Base-by-base conservation (phyloP, 441 rosid species). In the Aquilaria agallochum region DNA sequence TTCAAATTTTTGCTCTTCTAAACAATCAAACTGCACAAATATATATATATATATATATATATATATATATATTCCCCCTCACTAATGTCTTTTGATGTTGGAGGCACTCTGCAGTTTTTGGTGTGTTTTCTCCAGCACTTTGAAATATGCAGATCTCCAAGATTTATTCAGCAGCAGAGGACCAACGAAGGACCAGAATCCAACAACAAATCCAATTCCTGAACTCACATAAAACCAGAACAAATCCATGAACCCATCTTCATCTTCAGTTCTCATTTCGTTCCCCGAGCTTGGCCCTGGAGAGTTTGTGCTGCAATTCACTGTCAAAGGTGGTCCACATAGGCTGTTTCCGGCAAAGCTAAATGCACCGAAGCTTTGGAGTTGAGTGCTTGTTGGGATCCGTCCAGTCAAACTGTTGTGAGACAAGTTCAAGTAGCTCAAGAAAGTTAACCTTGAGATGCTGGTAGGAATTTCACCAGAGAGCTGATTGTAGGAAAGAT, bases 321-420 rank as follows among this genome's bases (percentile, higher is more conserved):
- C 36, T 0, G 40, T 13, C 8, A 72, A 53, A 2, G 76, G 78
- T 20, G 51, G 67, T 2, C 77, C 74, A 46, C 80, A 72, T 2
- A 76, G 74, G 9, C 50, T 11, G 8, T 76, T 76, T 9, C 73
- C 73, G 4, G 2, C 27, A 27, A 53, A 77, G 44, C 50, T 27
- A 0, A 71, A 73, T 0, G 62, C 36, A 12, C 53, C 2, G 11
- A 71, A 70, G 11, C 71, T 36, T 12, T 73, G 65, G 0, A 78
- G 3, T 50, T 71, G 78, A 47, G 71, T 72, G 34, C 71, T 20
- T 53, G 36, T 31, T 11, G 79, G 69, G 27, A 72, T 72, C 31
- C 7, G 52, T 0, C 79, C 79, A 0, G 27, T 51, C 49, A 71
- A 53, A 0, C 50, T 58, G 55, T 78, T 69, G 7, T 64, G 1